phyloP scores from a whole-genome alignment of 305 asterid genomes.

The Galium porrigens region DNA sequence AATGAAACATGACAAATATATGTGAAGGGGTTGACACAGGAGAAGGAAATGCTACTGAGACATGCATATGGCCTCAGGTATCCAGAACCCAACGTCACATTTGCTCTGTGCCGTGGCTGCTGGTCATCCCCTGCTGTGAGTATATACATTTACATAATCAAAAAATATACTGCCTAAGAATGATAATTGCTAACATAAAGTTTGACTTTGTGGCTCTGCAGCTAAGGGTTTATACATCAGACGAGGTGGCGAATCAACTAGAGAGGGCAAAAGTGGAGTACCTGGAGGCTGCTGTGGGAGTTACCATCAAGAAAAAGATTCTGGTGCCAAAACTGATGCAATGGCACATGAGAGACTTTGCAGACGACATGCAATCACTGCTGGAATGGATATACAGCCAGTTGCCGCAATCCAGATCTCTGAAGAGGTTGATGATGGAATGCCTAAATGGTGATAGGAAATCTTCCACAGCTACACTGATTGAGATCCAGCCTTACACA shows the following conservation, averaged over 20 bases:
- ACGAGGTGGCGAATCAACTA: conserved; percentile 59
- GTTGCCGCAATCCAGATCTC: conserved; percentile 40
- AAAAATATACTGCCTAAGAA: neutral
- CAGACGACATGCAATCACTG: conserved; percentile 71
- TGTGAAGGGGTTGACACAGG: conserved; percentile 36
- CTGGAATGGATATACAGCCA: conserved; percentile 91
- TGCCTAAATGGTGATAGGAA: conserved; percentile 49
- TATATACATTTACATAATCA: neutral
- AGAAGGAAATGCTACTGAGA: conserved; percentile 56
- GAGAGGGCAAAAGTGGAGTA: conserved; percentile 82
- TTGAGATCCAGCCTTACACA: conserved; percentile 53
- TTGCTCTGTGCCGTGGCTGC: conserved; percentile 79
- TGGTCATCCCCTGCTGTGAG: conserved; percentile 97
- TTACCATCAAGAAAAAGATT: conserved; percentile 58
- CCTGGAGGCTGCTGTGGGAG: conserved; percentile 73
- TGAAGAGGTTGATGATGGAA: conserved; percentile 64
- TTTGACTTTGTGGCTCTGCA: conserved; percentile 17
- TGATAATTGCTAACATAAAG: neutral
- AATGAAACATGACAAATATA: neutral
- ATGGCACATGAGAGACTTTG: conserved; percentile 76
- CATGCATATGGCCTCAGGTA: conserved; percentile 67
- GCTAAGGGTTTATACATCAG: conserved; percentile 52
- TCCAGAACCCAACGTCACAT: conserved; percentile 79
- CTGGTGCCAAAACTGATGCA: conserved; percentile 64
- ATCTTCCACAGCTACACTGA: conserved; percentile 36